Base-by-base conservation (phyloP, 495 filamentous ascomycete species). In the Xylaria flabelliformis region DNA sequence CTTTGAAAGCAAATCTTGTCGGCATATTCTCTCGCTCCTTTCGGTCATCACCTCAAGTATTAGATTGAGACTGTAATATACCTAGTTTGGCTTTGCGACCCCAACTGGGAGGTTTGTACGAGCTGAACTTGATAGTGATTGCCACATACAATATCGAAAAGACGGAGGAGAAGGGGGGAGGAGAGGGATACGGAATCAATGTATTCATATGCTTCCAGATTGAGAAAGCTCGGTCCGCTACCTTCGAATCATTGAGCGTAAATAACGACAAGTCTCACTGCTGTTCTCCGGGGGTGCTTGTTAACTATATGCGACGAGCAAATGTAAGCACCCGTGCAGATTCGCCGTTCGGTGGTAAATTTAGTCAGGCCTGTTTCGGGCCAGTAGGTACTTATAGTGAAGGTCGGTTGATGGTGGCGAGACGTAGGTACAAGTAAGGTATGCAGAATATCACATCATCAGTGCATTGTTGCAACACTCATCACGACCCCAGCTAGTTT, bases 401-500 rank as follows among this genome's bases (percentile, higher is more conserved):
- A 48, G 56, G 51, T 26, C 39, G 15, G 12, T 44, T 39, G 67
- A 69, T 21, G 42, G 67, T 24, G 41, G 42, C 67, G 44, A 69
- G 42, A 46, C 17, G 42, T 36, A 56, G n/a, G 56, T 42, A 44
- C 19, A 56, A n/a, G 56, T 42, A 44, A 46, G 51, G 36, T 44
- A 42, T 68, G 41, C 53, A 69, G 39, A 69, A 62, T 48, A 62
- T 69, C 67, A 69, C 67, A 69, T 69, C 67, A 63, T 63, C 44
- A 53, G 42, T 70, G 68, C 55, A 69, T 69, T 29, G 55, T 69
- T 59, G 13, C 55, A 69, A 59, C 15, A 59, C 68, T 63, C 58
- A 70, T 42, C 68, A 41, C 32, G 32, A 70, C 39, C 67, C 67
- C 24, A 51, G 67, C 53, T 69, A 59, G 51, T 21, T 59, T 69